Conservation (phyloP, 2,329 filamentous ascomycete genomes). For the Ophiocordyceps camponoti-saundersi region DNA sequence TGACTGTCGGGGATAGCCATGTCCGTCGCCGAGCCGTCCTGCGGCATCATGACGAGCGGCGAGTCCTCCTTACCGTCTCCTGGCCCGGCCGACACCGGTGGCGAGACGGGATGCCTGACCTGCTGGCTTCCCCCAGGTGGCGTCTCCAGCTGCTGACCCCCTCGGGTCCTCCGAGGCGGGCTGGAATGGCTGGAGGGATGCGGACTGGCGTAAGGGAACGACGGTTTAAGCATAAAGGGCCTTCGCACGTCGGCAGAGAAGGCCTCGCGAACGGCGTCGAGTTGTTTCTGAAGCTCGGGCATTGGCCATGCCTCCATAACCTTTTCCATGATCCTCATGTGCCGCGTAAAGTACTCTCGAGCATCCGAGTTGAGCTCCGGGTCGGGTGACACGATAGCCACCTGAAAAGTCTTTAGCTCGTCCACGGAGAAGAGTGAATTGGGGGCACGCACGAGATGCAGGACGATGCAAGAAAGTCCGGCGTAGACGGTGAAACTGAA, state of each 20-base stretch:
- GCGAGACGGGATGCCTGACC: slow-evolving; percentile 51
- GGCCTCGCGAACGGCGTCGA: slow-evolving; percentile 74
- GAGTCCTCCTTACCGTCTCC: slow-evolving; percentile 64
- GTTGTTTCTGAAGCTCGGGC: slow-evolving; percentile 77
- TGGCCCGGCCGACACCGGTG: slow-evolving; percentile 58
- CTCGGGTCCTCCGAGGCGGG: slow-evolving; percentile 35
- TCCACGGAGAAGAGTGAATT: too few species aligned
- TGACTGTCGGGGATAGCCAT: slow-evolving; percentile 49
- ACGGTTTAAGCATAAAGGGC: slow-evolving; percentile 76
- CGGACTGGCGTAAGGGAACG: slow-evolving; percentile 75
- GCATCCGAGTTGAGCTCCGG: slow-evolving; percentile 74
- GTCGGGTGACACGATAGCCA: slow-evolving; percentile 85
- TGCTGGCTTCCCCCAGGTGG: neutral
- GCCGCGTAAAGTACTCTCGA: slow-evolving; percentile 74
- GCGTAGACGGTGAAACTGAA: slow-evolving; percentile 94
- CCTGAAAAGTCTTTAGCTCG: slow-evolving; percentile 28
- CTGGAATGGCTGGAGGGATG: slow-evolving; percentile 45
- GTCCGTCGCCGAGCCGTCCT: slow-evolving; percentile 35
- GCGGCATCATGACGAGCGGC: slow-evolving; percentile 54
- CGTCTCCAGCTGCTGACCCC: slow-evolving; percentile 1
- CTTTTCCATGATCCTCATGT: slow-evolving; percentile 84
- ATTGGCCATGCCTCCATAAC: slow-evolving; percentile 74
- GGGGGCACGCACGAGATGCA: slow-evolving; percentile 60
- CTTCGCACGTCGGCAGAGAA: slow-evolving; percentile 77
- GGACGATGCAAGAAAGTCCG: slow-evolving; percentile 77